Base-by-base conservation (phyloP, 1,284 basidiomycete genomes). In the Malassezia psittaci region DNA sequence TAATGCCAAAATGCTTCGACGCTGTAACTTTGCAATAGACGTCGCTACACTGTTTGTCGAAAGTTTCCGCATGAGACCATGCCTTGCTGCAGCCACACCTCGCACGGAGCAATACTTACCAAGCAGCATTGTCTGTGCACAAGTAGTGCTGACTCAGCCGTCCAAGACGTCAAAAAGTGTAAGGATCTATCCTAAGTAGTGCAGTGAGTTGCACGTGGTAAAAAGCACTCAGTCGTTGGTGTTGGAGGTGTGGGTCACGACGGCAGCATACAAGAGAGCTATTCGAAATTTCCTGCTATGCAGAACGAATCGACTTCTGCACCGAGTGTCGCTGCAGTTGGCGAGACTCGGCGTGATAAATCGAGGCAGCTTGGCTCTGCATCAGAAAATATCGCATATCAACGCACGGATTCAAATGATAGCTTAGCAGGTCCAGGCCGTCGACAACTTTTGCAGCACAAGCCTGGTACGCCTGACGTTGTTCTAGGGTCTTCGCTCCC, bases 1-100 rank as follows among this genome's bases (percentile, higher is more conserved):
- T 21, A 96, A 77, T 42, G 86, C 83, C 3, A 45, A 3, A 8
- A 45, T 10, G 9, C 16, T 45, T 15, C 43, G 21, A 13, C 24
- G 21, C 13, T 24, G 43, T 3, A 45, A 9, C 43, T 29, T 29
- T 11, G 43, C 24, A 16, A 33, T 18, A 5, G 43, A 45, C 1
- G 24, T 33, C 3, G 13, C 29, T 34, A 18, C 43, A 8, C 29
- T 15, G 2, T 13, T 34, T 9, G 43, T n/a, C 42, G 37, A 24
- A 11, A 47, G 16, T 11, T 13, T 5, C 3, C 45, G 45, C 32
- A 18, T 34, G 9, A 18, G 13, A 21, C 45, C 45, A 21, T 12
- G 2, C 21, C 15, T 34, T 8, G 29, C 43, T n/a, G 13, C n/a
- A 16, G 15, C 4, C 32, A 16, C 29, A 16, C 43, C 24, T 7